A percentile compares a stretch with the other conserved stretches of the same genome.
These are phyloP conservation scores for Lanmaoa pseudosensibilis DNA, from an alignment of 768 basidiomycete genomes.

Conservation along the genomic window DNA sequence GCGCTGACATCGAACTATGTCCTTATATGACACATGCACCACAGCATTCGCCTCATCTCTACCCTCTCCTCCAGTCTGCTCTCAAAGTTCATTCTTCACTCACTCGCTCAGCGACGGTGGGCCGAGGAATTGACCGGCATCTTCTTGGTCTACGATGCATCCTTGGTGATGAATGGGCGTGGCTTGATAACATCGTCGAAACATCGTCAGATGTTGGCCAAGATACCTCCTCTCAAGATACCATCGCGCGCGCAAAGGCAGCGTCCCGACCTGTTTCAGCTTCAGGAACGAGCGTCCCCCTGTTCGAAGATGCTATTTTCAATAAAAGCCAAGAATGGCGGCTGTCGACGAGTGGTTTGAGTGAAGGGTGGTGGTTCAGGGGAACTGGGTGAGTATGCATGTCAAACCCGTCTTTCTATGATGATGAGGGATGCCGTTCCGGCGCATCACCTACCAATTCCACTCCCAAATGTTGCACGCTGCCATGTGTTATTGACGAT, in stretches of 20 bases:
- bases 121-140: constrained; percentile 87
- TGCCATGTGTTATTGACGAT: constrained; percentile 2
- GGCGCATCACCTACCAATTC: neutral
- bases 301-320: constrained; percentile 82
- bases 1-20: neutral
- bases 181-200: constrained; percentile 22
- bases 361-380: constrained; percentile 80
- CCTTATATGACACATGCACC: neutral
- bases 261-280: neutral
- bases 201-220: neutral
- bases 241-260: neutral
- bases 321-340: constrained; percentile 78
- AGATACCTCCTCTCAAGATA: constrained; percentile 7
- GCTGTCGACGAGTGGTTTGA: constrained; percentile 86
- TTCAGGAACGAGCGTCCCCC: constrained; percentile 17
- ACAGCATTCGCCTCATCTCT: constrained; percentile 30
- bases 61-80: constrained; percentile 62
- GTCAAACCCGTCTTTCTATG: neutral
- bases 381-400: constrained; percentile 69
- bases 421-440: neutral
- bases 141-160: constrained; percentile 79
- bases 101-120: constrained; percentile 75
- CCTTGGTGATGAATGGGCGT: constrained; percentile 40
- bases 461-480: neutral
- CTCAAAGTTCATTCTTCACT: constrained; percentile 67